phyloP scores from a whole-genome alignment of 2,329 filamentous ascomycete genomes.

The Fusarium bulbicola region DNA sequence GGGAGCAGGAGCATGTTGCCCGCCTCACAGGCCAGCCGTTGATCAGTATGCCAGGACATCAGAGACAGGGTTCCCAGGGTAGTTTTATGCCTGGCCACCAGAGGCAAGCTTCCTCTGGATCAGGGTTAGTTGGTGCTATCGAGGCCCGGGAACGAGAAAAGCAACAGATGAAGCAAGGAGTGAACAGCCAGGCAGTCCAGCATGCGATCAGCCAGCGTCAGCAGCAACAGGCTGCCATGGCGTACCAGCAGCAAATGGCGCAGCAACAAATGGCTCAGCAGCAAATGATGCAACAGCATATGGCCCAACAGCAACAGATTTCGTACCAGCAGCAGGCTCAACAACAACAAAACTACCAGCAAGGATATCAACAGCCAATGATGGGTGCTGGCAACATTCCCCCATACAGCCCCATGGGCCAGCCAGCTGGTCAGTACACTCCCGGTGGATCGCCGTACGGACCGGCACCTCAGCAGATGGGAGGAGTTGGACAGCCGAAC shows the following conservation, averaged over 20 bases:
- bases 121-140: constrained; percentile 80
- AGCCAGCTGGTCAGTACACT: constrained; percentile 33
- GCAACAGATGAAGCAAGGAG: constrained; percentile 72
- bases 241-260: constrained; percentile 62
- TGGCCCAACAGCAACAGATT: constrained; percentile 46
- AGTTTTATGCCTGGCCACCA: constrained; percentile 65
- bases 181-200: constrained; percentile 54
- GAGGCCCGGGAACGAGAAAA: constrained; percentile 83
- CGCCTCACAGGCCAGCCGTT: constrained; percentile 81
- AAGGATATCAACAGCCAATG: constrained; percentile 37
- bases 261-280: constrained; percentile 43
- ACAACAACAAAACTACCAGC: constrained; percentile 41
- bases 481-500: constrained; percentile 29
- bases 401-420: constrained; percentile 39
- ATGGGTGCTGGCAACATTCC: constrained; percentile 40
- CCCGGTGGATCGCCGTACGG: constrained; percentile 36
- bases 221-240: constrained; percentile 28
- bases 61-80: constrained; percentile 60
- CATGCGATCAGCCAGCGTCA: constrained; percentile 35
- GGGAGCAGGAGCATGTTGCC: constrained; percentile 90
- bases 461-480: constrained; percentile 34
- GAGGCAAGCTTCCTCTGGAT: constrained; percentile 60
- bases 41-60: constrained; percentile 69
- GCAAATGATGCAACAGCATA: constrained; percentile 38
- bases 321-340: constrained; percentile 60